phyloP scores from a whole-genome alignment of 192 early-diverging fungal species.

The Chytriomyces sp. region DNA sequence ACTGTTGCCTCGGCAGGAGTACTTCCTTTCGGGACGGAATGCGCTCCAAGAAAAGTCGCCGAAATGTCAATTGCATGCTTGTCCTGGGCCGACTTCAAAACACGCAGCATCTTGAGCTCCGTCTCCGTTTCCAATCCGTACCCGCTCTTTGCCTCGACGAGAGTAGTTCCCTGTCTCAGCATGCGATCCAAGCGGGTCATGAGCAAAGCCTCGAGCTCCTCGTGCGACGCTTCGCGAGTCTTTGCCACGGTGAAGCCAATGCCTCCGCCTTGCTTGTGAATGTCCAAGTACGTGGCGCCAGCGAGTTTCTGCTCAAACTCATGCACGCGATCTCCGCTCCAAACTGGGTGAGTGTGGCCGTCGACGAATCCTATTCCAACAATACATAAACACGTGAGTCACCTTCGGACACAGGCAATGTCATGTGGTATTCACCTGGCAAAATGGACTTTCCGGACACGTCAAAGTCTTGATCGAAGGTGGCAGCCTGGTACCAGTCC shows the following conservation, averaged over 20 bases:
- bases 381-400: not conserved
- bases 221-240: constrained; percentile 20
- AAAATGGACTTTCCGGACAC: constrained; percentile 6
- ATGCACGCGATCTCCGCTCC: constrained; percentile 36
- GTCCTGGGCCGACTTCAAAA: constrained; percentile 12
- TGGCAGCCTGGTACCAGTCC: constrained; percentile 14
- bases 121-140: constrained; percentile 35
- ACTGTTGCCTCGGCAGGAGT: constrained; percentile 20
- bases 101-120: constrained; percentile 36
- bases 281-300: constrained; percentile 38
- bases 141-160: constrained; percentile 35
- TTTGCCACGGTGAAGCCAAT: constrained; percentile 32
- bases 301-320: constrained; percentile 38
- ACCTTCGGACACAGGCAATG: not conserved
- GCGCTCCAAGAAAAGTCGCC: constrained; percentile 34
- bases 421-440: constrained; percentile 2
- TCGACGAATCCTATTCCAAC: constrained; percentile 16
- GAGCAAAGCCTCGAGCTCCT: constrained; percentile 11
- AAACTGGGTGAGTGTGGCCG: constrained; percentile 41
- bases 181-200: constrained; percentile 23
- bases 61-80: constrained; percentile 27
- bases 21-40: constrained; percentile 29
- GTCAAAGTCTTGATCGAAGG: constrained; percentile 20
- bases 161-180: constrained; percentile 22
- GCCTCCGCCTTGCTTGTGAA: constrained; percentile 34